phyloP scores from a whole-genome alignment of 176 grass and related monocot genomes.

The Cenchrus purpureus region DNA sequence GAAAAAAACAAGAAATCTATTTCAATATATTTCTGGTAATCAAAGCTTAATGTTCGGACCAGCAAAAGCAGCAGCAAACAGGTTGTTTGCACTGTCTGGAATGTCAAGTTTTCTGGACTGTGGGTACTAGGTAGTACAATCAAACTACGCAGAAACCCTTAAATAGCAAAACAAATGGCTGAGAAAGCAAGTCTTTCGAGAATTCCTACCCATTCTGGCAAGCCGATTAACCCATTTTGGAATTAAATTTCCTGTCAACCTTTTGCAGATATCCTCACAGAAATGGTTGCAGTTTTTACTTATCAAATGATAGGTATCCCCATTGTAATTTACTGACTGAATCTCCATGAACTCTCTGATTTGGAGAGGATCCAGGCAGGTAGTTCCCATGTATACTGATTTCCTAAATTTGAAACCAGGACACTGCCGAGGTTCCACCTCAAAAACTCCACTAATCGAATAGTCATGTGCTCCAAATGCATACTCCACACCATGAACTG shows the following conservation, averaged over 20 bases:
- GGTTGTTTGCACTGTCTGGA: too few species aligned
- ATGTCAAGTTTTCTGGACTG: too few species aligned
- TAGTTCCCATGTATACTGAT: conserved; percentile 69
- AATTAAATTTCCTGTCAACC: conserved; percentile 66
- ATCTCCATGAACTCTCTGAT: conserved; percentile 70
- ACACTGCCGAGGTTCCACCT: conserved; percentile 72
- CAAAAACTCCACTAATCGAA: conserved; percentile 66
- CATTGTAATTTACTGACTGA: conserved; percentile 64
- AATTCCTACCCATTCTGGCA: conserved; percentile 66
- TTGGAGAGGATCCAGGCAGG: conserved; percentile 57
- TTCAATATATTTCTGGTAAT: background rate
- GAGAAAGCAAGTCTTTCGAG: conserved; percentile 15
- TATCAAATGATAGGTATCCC: conserved; percentile 75
- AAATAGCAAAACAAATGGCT: background rate
- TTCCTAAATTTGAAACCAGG: conserved; percentile 81
- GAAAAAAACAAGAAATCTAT: background rate
- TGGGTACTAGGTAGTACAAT: background rate
- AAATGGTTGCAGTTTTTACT: conserved; percentile 84
- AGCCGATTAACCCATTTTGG: conserved; percentile 85
- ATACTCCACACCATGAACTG: conserved; percentile 75
- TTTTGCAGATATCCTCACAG: conserved; percentile 70
- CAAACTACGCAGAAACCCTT: background rate
- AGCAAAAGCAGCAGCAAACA: too few species aligned
- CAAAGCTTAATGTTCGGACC: too few species aligned
- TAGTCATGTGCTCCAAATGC: conserved; percentile 79